phyloP scores from a whole-genome alignment of 495 filamentous ascomycete species.

The Lentithecium fluviatile region DNA sequence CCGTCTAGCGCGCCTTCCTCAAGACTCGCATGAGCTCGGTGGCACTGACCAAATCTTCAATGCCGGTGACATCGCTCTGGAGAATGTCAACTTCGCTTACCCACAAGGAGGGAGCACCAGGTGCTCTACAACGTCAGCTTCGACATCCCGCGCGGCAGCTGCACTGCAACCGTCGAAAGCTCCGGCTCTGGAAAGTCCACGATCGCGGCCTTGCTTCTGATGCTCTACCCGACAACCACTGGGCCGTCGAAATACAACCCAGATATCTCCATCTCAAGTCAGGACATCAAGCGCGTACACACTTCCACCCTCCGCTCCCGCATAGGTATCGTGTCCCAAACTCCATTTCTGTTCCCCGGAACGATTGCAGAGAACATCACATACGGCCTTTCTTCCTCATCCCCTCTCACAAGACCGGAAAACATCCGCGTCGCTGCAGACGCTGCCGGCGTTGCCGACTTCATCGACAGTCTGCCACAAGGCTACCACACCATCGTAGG shows the following conservation, averaged over 20 bases:
- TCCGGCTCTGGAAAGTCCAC: conserved; percentile 93
- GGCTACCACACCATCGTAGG: conserved; percentile 77
- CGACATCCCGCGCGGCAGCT: conserved; percentile 57
- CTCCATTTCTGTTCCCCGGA: conserved; percentile 71
- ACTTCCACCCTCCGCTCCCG: conserved; percentile 63
- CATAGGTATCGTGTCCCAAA: conserved; percentile 76
- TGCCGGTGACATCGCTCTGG: conserved; percentile 62
- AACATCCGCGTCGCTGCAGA: conserved; percentile 59
- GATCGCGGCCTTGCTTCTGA: conserved; percentile 69
- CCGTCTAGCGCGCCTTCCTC: conserved; percentile 62
- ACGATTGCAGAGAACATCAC: conserved; percentile 74
- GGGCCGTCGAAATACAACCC: conserved; percentile 28
- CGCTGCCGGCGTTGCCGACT: conserved; percentile 75
- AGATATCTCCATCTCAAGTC: conserved; percentile 55
- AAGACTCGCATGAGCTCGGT: conserved; percentile 62
- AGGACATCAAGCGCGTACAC: conserved; percentile 58
- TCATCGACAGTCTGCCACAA: conserved; percentile 66
- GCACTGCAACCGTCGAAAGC: conserved; percentile 73
- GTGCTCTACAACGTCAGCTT: conserved; percentile 63
- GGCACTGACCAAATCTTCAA: conserved; percentile 48
- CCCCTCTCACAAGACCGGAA: conserved; percentile 47
- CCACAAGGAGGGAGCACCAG: conserved; percentile 50
- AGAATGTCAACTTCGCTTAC: conserved; percentile 67
- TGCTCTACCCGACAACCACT: conserved; percentile 54
- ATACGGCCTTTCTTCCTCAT: conserved; percentile 63